phyloP scores from a whole-genome alignment of 306 rosid genomes.

The Fagus sylvatica region DNA sequence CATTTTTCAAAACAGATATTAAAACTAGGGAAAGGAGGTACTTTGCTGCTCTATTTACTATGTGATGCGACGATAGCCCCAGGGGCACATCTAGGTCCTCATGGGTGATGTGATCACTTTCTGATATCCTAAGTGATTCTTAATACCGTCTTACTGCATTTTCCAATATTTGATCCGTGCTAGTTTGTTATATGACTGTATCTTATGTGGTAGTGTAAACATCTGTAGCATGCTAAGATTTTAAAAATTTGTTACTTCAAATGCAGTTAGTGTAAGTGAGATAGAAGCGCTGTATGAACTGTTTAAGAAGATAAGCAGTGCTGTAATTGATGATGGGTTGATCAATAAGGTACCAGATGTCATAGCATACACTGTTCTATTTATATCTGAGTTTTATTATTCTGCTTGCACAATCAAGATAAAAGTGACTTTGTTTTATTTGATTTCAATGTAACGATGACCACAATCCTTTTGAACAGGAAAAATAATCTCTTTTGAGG shows the following conservation, averaged over 20 bases:
- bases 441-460: not conserved
- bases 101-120: not conserved
- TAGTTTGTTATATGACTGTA: not conserved
- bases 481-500: not conserved
- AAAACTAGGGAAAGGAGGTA: not conserved
- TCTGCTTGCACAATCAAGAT: conserved; percentile 15
- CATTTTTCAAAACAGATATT: not conserved
- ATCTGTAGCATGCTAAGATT: conserved; percentile 1
- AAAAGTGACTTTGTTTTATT: not conserved
- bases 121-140: not conserved
- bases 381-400: conserved; percentile 12
- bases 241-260: conserved; percentile 6
- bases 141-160: not conserved
- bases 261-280: conserved; percentile 87
- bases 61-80: not conserved
- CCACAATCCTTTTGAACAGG: not conserved
- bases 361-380: conserved; percentile 1
- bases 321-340: conserved; percentile 71
- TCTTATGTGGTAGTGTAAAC: not conserved
- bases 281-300: conserved; percentile 82
- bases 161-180: not conserved
- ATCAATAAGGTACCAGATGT: conserved; percentile 62
- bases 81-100: not conserved
- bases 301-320: conserved; percentile 75
- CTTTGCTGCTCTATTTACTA: not conserved